Percentiles rank a stretch among this genome's conserved stretches.
Evolutionary conservation across 495 filamentous ascomycete species (phyloP).

Genomic region (Cercophora newfieldiana): DNA sequence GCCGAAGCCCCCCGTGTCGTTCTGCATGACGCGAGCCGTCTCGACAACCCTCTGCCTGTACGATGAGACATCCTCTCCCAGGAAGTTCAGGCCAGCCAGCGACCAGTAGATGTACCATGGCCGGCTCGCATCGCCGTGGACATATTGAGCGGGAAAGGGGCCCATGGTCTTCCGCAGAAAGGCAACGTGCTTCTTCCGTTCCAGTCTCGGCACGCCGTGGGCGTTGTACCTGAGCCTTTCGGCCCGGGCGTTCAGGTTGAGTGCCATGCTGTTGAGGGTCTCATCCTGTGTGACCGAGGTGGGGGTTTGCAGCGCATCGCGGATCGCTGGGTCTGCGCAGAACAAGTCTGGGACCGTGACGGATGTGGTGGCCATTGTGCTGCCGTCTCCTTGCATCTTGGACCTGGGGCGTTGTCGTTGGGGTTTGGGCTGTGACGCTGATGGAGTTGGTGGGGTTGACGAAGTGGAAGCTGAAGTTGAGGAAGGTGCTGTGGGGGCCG

Average conservation of each 20-base stretch:
- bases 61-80: slow-evolving; percentile 72
- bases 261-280: slow-evolving; percentile 67
- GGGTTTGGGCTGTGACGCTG: not conserved
- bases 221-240: slow-evolving; percentile 54
- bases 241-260: slow-evolving; percentile 58
- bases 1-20: slow-evolving; percentile 82
- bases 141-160: slow-evolving; percentile 64
- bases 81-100: slow-evolving; percentile 65
- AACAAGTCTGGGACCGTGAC: slow-evolving; percentile 64
- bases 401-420: slow-evolving; percentile 1
- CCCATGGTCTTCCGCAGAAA: slow-evolving; percentile 71
- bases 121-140: slow-evolving; percentile 73
- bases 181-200: slow-evolving; percentile 66
- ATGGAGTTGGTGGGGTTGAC: not conserved
- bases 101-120: slow-evolving; percentile 96
- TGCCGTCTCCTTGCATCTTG: slow-evolving; percentile 29
- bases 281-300: slow-evolving; percentile 67
- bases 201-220: slow-evolving; percentile 71
- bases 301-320: slow-evolving; percentile 66
- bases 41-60: slow-evolving; percentile 68
- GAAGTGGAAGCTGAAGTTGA: slow-evolving; percentile 6
- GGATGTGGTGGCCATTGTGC: slow-evolving; percentile 4
- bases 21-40: slow-evolving; percentile 78
- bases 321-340: slow-evolving; percentile 60
- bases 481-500: slow-evolving; percentile 1